Evolutionary conservation across 345 rosid species (phyloP), one percentile per base, ranked within the genome.

Genomic region (Syzygium jambos): DNA sequence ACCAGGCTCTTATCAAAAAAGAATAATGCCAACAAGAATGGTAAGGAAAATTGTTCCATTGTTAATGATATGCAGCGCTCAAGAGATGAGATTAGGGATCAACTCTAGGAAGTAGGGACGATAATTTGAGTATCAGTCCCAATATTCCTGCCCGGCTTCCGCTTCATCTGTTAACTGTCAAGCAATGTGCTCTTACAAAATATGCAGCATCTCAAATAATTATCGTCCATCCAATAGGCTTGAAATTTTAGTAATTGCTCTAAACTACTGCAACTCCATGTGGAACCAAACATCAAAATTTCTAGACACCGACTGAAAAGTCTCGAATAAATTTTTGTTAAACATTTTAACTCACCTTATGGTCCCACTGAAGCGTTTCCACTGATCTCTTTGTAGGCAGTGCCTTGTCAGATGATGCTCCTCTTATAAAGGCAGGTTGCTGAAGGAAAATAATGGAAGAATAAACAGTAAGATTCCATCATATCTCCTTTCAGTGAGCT

Each of bases 351-450:
- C 88, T 22, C 84, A 87, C 88, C 41, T 11, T n/a, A 86, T 82
- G 78, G 54, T 87, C 77, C 68, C 27, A 80, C 9, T 78, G 82
- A 52, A 30, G 54, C 29, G 19, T 59, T 56, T 84, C 86, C 46
- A 14, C 84, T 16, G 46, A 85, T 51, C 90, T 87, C 88, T 83
- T 87, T 41, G 88, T 78, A 23, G 87, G 87, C 68, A 46, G 77
- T 15, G 51, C 77, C 84, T 51, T 54, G 41, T 89, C 51, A 12
- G 82, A 22, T 85, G 83, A 43, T 77, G 65, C 83, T 83, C 61
- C 90, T 46, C 89, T 49, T 34, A 85, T 89, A 78, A 85, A 88
- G 85, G 85, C 52, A 52, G 92, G 90, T 84, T 91, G 87, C 92
- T 91, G 87, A 27, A 78, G 51, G 43, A 78, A 78, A 78, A 77